A percentile compares a stretch with the other conserved stretches of the same genome.
Evolutionary conservation across 2,329 filamentous ascomycete species (phyloP).

Genomic region (Didymella keratinophila): DNA sequence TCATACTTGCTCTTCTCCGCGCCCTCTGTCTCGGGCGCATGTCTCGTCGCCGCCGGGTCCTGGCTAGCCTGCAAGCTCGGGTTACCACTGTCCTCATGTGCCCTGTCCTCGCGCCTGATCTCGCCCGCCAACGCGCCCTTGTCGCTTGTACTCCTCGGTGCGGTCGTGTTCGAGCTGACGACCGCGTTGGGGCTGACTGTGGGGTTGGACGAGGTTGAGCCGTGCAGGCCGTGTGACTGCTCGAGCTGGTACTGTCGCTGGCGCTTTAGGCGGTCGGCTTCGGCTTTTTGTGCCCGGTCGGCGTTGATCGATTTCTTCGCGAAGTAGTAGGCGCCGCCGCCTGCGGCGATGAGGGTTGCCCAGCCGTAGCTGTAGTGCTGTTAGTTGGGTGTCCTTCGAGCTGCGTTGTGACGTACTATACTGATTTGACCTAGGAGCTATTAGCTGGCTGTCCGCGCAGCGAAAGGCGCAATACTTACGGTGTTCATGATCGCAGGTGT

Average conservation of each 20-base stretch:
- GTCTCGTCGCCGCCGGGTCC: slow-evolving; percentile 86
- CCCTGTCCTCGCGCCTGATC: slow-evolving; percentile 20
- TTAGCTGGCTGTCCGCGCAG: slow-evolving; percentile 22
- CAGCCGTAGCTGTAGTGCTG: slow-evolving; percentile 77
- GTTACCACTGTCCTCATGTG: slow-evolving; percentile 48
- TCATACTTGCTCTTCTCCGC: slow-evolving; percentile 91
- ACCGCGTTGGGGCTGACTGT: slow-evolving; percentile 24
- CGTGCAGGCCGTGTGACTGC: slow-evolving; percentile 24
- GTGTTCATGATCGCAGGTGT: slow-evolving; percentile 58
- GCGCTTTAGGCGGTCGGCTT: slow-evolving; percentile 52
- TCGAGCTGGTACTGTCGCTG: slow-evolving; percentile 45
- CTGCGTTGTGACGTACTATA: slow-evolving; percentile 58
- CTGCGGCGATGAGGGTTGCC: slow-evolving; percentile 84
- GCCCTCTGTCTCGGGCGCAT: slow-evolving; percentile 75
- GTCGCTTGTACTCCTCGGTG: slow-evolving; percentile 23
- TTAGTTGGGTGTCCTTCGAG: slow-evolving; percentile 11
- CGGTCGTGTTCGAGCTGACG: slow-evolving; percentile 16
- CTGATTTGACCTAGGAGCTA: slow-evolving; percentile 62
- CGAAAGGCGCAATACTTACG: slow-evolving; percentile 46
- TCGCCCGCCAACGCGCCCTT: slow-evolving; percentile 18
- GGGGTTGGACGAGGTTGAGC: slow-evolving; percentile 10
- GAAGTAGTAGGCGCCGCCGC: slow-evolving; percentile 92
- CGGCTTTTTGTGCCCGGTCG: slow-evolving; percentile 77
- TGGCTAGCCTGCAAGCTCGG: slow-evolving; percentile 76
- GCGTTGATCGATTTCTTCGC: slow-evolving; percentile 95